Evolutionary conservation across 2,329 filamentous ascomycete genomes (phyloP), one percentile per base, ranked within the genome.

Genomic region (Penicillium vulpinum): DNA sequence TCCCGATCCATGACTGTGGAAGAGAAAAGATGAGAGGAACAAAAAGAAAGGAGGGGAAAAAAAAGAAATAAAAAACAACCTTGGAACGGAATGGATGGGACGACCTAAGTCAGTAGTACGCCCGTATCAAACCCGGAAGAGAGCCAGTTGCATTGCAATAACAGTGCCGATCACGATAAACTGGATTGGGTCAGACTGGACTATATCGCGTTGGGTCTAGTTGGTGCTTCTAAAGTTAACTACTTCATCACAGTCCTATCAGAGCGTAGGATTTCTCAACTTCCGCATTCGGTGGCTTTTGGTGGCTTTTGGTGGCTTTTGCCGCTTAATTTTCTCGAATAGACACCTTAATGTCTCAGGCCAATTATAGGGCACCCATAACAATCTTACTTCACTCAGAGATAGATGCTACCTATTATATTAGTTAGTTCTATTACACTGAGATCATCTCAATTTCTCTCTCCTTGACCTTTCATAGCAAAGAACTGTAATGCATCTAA

Each of bases 61-160:
- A 28, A 48, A 5, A 15, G 48, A 35, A 54, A 46, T 54, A 54
- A 58, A 56, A 39, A 16, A 33, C 1, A 13, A 33, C n/a, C n/a
- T n/a, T n/a, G n/a, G n/a, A n/a, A n/a, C n/a, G n/a, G n/a, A n/a
- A n/a, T n/a, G n/a, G n/a, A n/a, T n/a, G n/a, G n/a, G n/a, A n/a
- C n/a, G n/a, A n/a, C n/a, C n/a, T n/a, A n/a, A n/a, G n/a, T n/a
- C n/a, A n/a, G n/a, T n/a, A n/a, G n/a, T n/a, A n/a, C n/a, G 29
- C 11, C 29, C 11, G 15, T 35, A 16, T 59, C 4, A 49, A 56
- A 43, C 48, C 57, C 18, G 39, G 13, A 24, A 26, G 18, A 8
- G 44, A 43, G n/a, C 64, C 64, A 64, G 57, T 64, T 33, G 61
- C 59, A 35, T 57, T 59, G 60, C 41, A 57, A 58, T 52, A 21